Evolutionary conservation across 129 eudicot genomes (phyloP).

Genomic region (Chrysanthemum lavandulifolium): DNA sequence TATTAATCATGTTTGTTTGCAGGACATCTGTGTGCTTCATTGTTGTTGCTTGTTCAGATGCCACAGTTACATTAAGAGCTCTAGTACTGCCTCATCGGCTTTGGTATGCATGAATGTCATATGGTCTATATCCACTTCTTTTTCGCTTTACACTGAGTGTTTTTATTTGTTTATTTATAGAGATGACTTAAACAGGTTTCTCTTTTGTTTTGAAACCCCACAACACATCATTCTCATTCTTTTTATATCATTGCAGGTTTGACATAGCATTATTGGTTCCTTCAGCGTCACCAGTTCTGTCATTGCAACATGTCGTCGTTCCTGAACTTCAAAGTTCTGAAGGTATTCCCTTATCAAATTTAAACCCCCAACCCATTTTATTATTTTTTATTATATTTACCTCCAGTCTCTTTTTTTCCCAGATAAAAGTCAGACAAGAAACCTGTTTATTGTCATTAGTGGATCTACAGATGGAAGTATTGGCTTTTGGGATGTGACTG

Average conservation of each 20-base stretch:
- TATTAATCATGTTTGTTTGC: conserved; percentile 29
- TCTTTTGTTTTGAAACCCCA: background rate
- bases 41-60: conserved; percentile 89
- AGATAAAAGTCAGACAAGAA: conserved; percentile 49
- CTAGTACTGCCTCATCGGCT: conserved; percentile 82
- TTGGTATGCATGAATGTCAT: conserved; percentile 52
- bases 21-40: conserved; percentile 86
- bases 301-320: conserved; percentile 76
- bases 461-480: conserved; percentile 98
- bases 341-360: conserved; percentile 35
- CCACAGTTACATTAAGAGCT: conserved; percentile 80
- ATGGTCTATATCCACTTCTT: conserved; percentile 7
- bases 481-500: conserved; percentile 87
- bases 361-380: background rate
- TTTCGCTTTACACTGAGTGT: background rate
- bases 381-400: background rate
- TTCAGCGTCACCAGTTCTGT: conserved; percentile 74
- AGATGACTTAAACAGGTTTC: no score
- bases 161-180: background rate
- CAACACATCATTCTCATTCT: conserved; percentile 3
- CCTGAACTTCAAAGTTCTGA: conserved; percentile 44
- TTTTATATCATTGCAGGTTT: conserved; percentile 61
- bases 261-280: conserved; percentile 78
- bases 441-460: conserved; percentile 55
- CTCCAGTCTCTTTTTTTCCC: conserved; percentile 22